A percentile compares a stretch with the other conserved stretches of the same genome.
phyloP scores from a whole-genome alignment of 2,329 filamentous ascomycete species.

The Arachnomyces sp. region DNA sequence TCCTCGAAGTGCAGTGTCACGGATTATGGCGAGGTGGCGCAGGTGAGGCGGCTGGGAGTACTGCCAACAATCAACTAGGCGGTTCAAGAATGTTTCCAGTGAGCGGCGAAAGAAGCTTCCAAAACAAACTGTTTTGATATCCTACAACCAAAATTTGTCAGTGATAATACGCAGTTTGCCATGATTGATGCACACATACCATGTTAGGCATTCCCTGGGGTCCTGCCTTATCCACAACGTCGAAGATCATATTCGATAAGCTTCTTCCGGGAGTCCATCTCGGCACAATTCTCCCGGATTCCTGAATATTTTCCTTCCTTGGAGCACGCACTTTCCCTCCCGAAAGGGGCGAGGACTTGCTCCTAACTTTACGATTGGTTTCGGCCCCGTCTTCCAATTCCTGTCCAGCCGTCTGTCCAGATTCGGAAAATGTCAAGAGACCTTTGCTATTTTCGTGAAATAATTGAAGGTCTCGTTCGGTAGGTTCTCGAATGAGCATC shows the following conservation, averaged over 20 bases:
- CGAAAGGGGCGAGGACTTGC: neutral
- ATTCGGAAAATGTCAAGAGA: conserved; percentile 20
- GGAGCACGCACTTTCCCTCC: conserved; percentile 6
- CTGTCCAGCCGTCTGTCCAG: conserved; percentile 19
- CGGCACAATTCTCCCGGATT: conserved; percentile 35
- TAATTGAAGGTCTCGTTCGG: conserved; percentile 29
- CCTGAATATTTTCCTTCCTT: conserved; percentile 18
- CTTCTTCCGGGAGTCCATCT: conserved; percentile 48
- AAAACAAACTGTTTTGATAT: conserved; percentile 35
- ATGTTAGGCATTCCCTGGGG: conserved; percentile 42
- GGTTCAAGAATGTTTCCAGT: conserved; percentile 44
- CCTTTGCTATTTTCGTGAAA: conserved; percentile 31
- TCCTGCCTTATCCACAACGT: conserved; percentile 41
- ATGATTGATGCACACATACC: conserved; percentile 18
- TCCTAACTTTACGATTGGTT: conserved; percentile 10
- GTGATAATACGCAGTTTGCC: neutral
- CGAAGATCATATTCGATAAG: conserved; percentile 45
- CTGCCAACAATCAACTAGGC: conserved; percentile 49
- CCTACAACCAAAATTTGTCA: conserved; percentile 16
- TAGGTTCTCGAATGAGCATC: conserved; percentile 36
- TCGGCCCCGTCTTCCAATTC: conserved; percentile 29
- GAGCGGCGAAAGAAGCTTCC: conserved; percentile 48
- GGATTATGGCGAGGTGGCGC: conserved; percentile 48
- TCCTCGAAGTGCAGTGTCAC: conserved; percentile 43
- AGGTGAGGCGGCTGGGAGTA: conserved; percentile 51